Conservation (phyloP, 2,329 filamentous ascomycete genomes). For the Arthrobotrys sinensis region DNA sequence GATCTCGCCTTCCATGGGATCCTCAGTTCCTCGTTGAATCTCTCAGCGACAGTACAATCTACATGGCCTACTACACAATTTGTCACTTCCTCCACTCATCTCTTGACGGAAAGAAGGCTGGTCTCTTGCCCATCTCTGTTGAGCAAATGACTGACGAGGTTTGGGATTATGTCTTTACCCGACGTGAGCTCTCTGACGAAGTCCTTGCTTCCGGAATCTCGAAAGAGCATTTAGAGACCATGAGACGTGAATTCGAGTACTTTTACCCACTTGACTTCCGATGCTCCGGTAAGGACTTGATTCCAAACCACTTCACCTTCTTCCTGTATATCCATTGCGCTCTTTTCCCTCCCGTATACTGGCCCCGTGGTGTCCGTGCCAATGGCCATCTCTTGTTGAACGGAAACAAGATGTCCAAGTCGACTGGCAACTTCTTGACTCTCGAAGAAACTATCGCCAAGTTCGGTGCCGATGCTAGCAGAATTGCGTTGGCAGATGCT, state of each 20-base stretch:
- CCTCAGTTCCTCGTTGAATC: slow-evolving; percentile 90
- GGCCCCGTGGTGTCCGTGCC: slow-evolving; percentile 86
- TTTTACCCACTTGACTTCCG: slow-evolving; percentile 94
- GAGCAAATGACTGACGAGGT: slow-evolving; percentile 95
- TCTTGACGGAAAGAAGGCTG: slow-evolving; percentile 83
- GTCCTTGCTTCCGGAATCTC: slow-evolving; percentile 80
- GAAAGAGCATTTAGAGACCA: slow-evolving; percentile 79
- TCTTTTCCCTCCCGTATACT: slow-evolving; percentile 88
- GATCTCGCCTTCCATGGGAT: slow-evolving; percentile 96
- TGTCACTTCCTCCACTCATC: slow-evolving; percentile 82
- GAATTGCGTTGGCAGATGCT: slow-evolving; percentile 92
- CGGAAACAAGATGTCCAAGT: slow-evolving; percentile 99
- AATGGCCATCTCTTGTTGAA: slow-evolving; percentile 96
- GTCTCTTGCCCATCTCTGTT: slow-evolving; percentile 78
- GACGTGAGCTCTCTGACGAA: slow-evolving; percentile 78
- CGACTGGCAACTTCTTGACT: slow-evolving; percentile 96
- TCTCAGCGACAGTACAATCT: slow-evolving; percentile 92
- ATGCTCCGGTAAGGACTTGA: slow-evolving; percentile 91
- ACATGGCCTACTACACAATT: slow-evolving; percentile 85
- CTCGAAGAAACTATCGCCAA: slow-evolving; percentile 87
- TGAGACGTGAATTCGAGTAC: slow-evolving; percentile 95
- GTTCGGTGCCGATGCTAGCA: slow-evolving; percentile 92
- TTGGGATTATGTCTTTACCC: slow-evolving; percentile 95
- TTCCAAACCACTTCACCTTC: slow-evolving; percentile 95
- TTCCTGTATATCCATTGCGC: slow-evolving; percentile 94